Percentiles rank a stretch among this genome's conserved stretches.
These are phyloP conservation scores for Mycena venus DNA, from an alignment of 768 basidiomycete genomes.

Conservation along the genomic window DNA sequence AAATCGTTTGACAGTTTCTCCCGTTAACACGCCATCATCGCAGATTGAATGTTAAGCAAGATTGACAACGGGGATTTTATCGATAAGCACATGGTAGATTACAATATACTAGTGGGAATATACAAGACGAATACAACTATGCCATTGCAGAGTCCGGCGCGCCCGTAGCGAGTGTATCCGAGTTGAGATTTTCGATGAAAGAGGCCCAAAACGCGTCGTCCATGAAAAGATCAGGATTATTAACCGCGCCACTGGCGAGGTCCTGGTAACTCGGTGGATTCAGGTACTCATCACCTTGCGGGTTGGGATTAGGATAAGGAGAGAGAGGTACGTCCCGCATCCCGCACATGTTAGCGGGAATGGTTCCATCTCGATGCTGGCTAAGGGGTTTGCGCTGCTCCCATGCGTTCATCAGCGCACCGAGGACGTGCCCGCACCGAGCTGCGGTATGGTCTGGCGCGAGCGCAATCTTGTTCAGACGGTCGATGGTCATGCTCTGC, in stretches of 20 bases:
- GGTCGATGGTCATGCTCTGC: slow-evolving; percentile 50
- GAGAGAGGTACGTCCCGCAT: background rate
- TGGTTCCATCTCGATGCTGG: background rate
- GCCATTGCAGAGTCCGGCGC: background rate
- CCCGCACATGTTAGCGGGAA: background rate
- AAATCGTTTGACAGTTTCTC: too few relatives aligned
- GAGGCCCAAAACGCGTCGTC: slow-evolving; percentile 60
- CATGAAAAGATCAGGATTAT: slow-evolving; percentile 52
- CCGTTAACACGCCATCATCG: too few relatives aligned
- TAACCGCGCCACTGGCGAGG: background rate
- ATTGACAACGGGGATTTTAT: too few relatives aligned
- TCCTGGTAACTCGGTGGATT: background rate
- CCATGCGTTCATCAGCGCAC: slow-evolving; percentile 44
- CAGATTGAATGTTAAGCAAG: too few relatives aligned
- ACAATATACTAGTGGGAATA: background rate
- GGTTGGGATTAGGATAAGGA: background rate
- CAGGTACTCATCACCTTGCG: background rate
- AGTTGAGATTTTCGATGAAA: slow-evolving; percentile 51
- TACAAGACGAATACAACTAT: background rate
- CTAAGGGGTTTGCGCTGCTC: slow-evolving; percentile 16
- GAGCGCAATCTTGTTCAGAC: slow-evolving; percentile 48
- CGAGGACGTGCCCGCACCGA: slow-evolving; percentile 58
- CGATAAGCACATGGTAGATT: too few relatives aligned
- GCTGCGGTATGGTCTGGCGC: slow-evolving; percentile 56
- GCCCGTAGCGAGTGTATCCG: slow-evolving; percentile 10